Conservation (phyloP, 1,139 yeast genomes). For the Nakaseomyces kungkrabaensis region DNA sequence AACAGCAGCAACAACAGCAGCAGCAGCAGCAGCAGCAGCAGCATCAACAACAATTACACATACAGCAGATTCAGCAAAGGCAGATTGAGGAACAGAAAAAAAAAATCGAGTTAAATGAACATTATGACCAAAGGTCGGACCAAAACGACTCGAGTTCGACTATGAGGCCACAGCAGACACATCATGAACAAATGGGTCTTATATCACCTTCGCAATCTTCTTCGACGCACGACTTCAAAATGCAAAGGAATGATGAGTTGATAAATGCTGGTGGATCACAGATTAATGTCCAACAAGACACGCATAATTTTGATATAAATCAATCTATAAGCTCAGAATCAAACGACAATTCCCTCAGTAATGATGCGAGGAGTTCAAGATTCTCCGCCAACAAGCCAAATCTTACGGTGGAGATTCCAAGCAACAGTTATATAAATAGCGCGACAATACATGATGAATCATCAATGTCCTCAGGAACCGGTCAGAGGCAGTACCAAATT, state of each 20-base stretch:
- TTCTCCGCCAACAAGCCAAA: slow-evolving; percentile 7
- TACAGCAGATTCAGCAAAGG: neutral
- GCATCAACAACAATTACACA: neutral
- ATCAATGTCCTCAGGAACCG: slow-evolving; percentile 6
- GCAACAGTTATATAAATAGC: slow-evolving; percentile 8
- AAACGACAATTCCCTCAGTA: neutral
- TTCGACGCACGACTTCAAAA: neutral
- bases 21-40: neutral
- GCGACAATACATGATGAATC: slow-evolving; percentile 8
- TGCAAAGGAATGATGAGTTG: neutral
- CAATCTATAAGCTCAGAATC: neutral
- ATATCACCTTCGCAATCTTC: neutral
- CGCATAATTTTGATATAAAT: neutral
- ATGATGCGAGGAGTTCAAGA: neutral
- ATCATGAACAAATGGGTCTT: neutral
- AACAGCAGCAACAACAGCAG: neutral
- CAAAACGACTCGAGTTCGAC: neutral
- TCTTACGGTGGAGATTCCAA: slow-evolving; percentile 13
- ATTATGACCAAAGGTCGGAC: neutral
- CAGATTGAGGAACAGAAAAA: neutral
- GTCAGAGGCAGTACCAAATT: slow-evolving; percentile 7
- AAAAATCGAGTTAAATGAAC: neutral
- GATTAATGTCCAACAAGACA: neutral
- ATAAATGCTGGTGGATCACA: neutral
- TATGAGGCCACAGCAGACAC: neutral